Evolutionary conservation across 169 alveolate genomes (phyloP), one percentile per base, ranked within the genome.

Genomic region (Toxoplasma gondii): DNA sequence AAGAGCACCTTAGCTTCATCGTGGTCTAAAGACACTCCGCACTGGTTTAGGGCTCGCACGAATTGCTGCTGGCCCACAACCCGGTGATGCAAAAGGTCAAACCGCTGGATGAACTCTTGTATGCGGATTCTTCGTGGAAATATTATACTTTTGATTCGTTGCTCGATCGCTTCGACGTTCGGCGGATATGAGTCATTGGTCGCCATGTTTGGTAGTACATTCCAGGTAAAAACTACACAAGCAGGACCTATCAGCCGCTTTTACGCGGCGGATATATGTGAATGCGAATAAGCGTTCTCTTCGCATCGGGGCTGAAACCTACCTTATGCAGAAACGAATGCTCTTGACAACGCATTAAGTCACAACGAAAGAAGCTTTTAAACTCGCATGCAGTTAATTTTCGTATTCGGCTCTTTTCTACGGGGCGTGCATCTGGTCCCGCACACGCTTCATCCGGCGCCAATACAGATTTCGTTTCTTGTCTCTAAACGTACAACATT

Each of bases 21-120:
- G 29, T 9, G 67, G 90, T 44, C 64, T 16, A 82, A 31, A 31
- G 64, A 12, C 69, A 82, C 90, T 22, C 90, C 90, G 36, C 90
- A 43, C 90, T 82, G 90, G 39, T 82, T 49, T 0, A 82, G 90
- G 7, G 90, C 90, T 43, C 90, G 53, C 17, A 82, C 36, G 36
- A 82, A 82, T 44, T 82, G 90, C 67, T 82, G 90, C 69, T 36
- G 90, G 67, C 41, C 41, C 36, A 82, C 90, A 39, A 82, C 67
- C 69, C 90, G 9, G 90, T 82, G 90, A 44, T 44, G 90, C 67
- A 82, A 31, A 29, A 12, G 90, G 41, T 82, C 90, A 82, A 82
- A 82, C 36, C 69, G 7, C 29, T 31, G 90, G 34, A 82, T 27
- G 36, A 82, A 82, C 90, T 82, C 90, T 29, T 41, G 90, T 39